Base-by-base conservation (phyloP, 2,329 filamentous ascomycete genomes). In the Cercospora canescens region DNA sequence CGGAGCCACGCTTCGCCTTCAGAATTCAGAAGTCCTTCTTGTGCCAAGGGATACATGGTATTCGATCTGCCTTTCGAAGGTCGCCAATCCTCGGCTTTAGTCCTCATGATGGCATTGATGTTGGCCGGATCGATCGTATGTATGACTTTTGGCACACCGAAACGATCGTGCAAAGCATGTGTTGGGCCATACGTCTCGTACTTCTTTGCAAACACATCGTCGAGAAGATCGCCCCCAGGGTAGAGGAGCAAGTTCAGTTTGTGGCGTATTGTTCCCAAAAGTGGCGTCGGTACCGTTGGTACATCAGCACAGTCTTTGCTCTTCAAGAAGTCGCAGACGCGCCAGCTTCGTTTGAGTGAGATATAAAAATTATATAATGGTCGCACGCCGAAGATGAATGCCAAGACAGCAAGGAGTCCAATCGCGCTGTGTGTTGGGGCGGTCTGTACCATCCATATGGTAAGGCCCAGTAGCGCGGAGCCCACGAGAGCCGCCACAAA, bases 101-200 rank as follows among this genome's bases (percentile, higher is more conserved):
- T 67, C 28, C 45, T 65, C 24, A 71, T 61, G 50, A 71, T 62
- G 14, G 68, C 65, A 50, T 67, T 70, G 3, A 71, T 59, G 35
- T 71, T 71, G 30, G 60, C 66, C 2, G 68, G 68, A 50, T 71
- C 68, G 37, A 70, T 69, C 5, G 69, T 69, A 41, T 71, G 69
- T 8, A 71, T 64, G 14, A 69, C 69, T 11, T 64, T 56, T 8
- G 67, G 69, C 8, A 62, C 55, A 12, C 69, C 69, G 30, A 63
- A 63, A 32, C 30, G 18, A 34, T 69, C 62, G 37, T 64, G 48
- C 26, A 71, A 52, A 61, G 65, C 68, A 52, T 71, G 66, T 18
- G 69, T 71, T 8, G 64, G 14, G 9, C 69, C 69, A 63, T 68
- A 67, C 34, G 48, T 60, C 12, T 64, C 35, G 56, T 67, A 71